phyloP scores from a whole-genome alignment of 192 early-diverging fungal genomes.

The Coemansia sp. region DNA sequence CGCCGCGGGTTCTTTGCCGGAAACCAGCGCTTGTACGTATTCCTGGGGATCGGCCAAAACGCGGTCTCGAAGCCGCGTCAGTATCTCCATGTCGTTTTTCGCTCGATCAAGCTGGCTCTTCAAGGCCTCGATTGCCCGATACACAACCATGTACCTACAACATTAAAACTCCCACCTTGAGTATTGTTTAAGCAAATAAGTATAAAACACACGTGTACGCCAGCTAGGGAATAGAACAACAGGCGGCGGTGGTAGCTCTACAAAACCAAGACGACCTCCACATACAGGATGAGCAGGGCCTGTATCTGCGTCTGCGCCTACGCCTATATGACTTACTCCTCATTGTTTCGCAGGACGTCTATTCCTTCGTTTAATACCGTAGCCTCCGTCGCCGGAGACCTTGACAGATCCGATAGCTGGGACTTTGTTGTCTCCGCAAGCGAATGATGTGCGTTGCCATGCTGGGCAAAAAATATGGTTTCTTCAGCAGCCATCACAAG shows the following conservation, averaged over 20 bases:
- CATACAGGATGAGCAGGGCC: too few species aligned
- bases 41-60: conserved; percentile 28
- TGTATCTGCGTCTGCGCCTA: too few species aligned
- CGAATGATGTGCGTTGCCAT: not conserved
- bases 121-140: conserved; percentile 37
- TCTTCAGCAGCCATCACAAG: conserved; percentile 23
- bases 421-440: conserved; percentile 5
- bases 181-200: too few species aligned
- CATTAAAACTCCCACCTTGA: not conserved
- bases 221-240: too few species aligned
- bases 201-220: too few species aligned
- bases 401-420: not conserved
- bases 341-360: conserved; percentile 38
- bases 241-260: too few species aligned
- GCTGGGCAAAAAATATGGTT: conserved; percentile 14
- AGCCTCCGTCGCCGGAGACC: conserved; percentile 13
- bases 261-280: too few species aligned
- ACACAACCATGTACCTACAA: conserved; percentile 43
- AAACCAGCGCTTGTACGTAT: conserved; percentile 34
- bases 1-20: conserved; percentile 16
- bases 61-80: conserved; percentile 24
- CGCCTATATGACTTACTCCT: conserved; percentile 42
- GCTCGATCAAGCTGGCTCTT: conserved; percentile 46
- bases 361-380: not conserved
- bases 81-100: conserved; percentile 38